These are phyloP conservation scores for Galerina marginata DNA, from an alignment of 768 basidiomycete species.

Conservation along the genomic window DNA sequence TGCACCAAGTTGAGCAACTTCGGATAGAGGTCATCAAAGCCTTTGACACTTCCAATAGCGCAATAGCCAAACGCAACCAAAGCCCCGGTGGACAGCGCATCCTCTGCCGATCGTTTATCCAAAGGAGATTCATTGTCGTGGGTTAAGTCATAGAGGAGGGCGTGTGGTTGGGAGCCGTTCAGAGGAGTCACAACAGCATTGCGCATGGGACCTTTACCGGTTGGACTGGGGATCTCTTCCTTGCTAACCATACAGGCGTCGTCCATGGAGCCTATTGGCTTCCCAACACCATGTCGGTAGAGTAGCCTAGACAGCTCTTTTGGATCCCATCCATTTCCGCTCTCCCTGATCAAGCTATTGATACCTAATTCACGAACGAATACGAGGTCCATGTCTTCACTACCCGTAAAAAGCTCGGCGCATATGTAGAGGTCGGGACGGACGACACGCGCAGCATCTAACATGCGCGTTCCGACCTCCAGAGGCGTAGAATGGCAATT, in stretches of 20 bases:
- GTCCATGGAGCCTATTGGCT: slow-evolving; percentile 98
- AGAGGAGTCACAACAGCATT: slow-evolving; percentile 78
- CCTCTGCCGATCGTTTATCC: slow-evolving; percentile 92
- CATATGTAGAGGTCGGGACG: slow-evolving; percentile 96
- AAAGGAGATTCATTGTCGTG: slow-evolving; percentile 96
- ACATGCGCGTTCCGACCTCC: slow-evolving; percentile 92
- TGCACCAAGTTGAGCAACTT: slow-evolving; percentile 89
- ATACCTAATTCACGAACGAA: slow-evolving; percentile 93
- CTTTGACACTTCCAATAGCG: slow-evolving; percentile 93
- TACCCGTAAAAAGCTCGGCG: slow-evolving; percentile 97
- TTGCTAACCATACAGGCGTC: slow-evolving; percentile 76
- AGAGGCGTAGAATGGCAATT: slow-evolving; percentile 98
- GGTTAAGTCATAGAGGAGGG: slow-evolving; percentile 92
- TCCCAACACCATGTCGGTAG: slow-evolving; percentile 89
- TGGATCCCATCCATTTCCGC: slow-evolving; percentile 88
- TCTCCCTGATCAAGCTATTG: slow-evolving; percentile 93
- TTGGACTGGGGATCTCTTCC: slow-evolving; percentile 82
- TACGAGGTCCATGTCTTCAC: slow-evolving; percentile 88
- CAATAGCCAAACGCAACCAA: slow-evolving; percentile 90
- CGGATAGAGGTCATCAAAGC: slow-evolving; percentile 96
- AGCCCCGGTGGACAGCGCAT: slow-evolving; percentile 92
- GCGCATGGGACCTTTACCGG: slow-evolving; percentile 79
- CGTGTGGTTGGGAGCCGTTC: slow-evolving; percentile 88
- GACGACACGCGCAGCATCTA: slow-evolving; percentile 87
- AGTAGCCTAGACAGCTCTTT: slow-evolving; percentile 90